A percentile compares a stretch with the other conserved stretches of the same genome.
Conservation (phyloP, 352 stramenopile species). For the Globisporangium nagaii region DNA sequence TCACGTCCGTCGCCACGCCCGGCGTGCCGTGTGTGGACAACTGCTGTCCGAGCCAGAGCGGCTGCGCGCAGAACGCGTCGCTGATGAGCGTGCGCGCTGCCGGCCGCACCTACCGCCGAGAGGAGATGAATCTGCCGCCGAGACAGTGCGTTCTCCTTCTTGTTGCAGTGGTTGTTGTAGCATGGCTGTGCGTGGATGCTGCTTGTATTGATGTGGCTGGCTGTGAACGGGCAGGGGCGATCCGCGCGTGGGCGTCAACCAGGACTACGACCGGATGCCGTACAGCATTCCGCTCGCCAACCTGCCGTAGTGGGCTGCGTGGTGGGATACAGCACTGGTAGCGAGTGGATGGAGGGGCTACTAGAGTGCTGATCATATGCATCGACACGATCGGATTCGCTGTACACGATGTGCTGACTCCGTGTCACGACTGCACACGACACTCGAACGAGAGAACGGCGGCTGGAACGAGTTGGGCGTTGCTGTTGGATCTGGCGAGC, state of each 20-base stretch:
- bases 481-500: too few species aligned
- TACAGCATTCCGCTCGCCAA: slow-evolving; percentile 71
- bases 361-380: too few species aligned
- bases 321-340: too few species aligned
- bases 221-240: too few species aligned
- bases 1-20: slow-evolving; percentile 45
- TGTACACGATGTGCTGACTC: too few species aligned
- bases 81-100: slow-evolving; percentile 36
- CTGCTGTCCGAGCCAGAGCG: slow-evolving; percentile 38
- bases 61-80: slow-evolving; percentile 42
- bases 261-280: slow-evolving; percentile 71
- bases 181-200: too few species aligned
- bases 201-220: too few species aligned
- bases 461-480: too few species aligned
- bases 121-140: slow-evolving; percentile 47
- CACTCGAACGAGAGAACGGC: too few species aligned
- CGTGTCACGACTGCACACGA: too few species aligned
- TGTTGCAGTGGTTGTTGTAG: neutral
- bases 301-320: slow-evolving; percentile 34
- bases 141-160: slow-evolving; percentile 39
- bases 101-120: slow-evolving; percentile 41
- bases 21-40: slow-evolving; percentile 58
- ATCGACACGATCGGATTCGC: too few species aligned
- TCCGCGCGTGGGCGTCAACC: slow-evolving; percentile 62
- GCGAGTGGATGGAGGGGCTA: too few species aligned